Percentiles rank a stretch among this genome's conserved stretches.
phyloP scores from a whole-genome alignment of 1,284 basidiomycete genomes.

The Ceratobasidium theobromae region DNA sequence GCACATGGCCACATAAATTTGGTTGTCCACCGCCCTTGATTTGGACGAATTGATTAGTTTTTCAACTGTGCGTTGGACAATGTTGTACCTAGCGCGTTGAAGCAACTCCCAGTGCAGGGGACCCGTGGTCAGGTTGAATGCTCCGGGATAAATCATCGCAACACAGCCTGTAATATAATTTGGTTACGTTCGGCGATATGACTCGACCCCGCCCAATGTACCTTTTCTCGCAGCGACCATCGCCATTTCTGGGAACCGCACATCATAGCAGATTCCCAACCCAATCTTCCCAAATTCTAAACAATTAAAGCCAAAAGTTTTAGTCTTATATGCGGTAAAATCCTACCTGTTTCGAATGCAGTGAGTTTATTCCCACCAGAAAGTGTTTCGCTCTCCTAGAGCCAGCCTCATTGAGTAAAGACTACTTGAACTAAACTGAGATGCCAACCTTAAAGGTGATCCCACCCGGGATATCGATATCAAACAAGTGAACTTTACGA shows the following conservation, averaged over 20 bases:
- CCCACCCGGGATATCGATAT: conserved; percentile 96
- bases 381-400: conserved; percentile 89
- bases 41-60: neutral
- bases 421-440: neutral
- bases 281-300: conserved; percentile 89
- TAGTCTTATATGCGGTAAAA: neutral
- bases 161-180: conserved; percentile 65
- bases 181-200: neutral
- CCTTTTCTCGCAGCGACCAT: conserved; percentile 89
- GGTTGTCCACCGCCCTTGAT: conserved; percentile 92
- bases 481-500: conserved; percentile 95
- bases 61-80: neutral
- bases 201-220: conserved; percentile 41
- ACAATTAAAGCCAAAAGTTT: neutral
- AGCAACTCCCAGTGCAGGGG: conserved; percentile 96
- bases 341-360: conserved; percentile 82
- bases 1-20: conserved; percentile 93
- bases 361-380: conserved; percentile 77
- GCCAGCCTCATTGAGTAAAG: neutral
- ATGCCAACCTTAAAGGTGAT: conserved; percentile 87
- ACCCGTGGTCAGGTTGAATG: conserved; percentile 91
- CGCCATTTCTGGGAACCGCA: conserved; percentile 94
- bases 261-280: conserved; percentile 88
- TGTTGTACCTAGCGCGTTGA: conserved; percentile 72
- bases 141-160: conserved; percentile 86